Percentiles rank a stretch among this genome's conserved stretches.
phyloP scores from a whole-genome alignment of 371 early-diverging fungal species.

The Mucor racemosus region DNA sequence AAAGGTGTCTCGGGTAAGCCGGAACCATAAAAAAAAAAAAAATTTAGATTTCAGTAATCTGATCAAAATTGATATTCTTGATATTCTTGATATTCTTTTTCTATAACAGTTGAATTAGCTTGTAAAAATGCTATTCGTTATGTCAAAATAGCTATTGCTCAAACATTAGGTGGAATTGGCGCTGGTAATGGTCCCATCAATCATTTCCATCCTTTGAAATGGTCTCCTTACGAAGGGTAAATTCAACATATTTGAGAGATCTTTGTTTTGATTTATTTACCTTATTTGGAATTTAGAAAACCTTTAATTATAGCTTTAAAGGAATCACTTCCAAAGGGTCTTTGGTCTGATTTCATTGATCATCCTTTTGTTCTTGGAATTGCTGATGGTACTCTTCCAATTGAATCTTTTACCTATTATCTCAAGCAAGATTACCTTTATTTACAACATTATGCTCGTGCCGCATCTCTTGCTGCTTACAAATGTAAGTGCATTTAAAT shows the following conservation, averaged over 20 bases:
- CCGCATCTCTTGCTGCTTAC: slow-evolving; percentile 77
- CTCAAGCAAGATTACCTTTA: slow-evolving; percentile 86
- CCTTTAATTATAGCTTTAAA: slow-evolving; percentile 57
- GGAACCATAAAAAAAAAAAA: neutral
- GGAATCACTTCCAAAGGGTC: slow-evolving; percentile 38
- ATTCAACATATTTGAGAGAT: neutral
- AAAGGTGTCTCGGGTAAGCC: slow-evolving; percentile 57
- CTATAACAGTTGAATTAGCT: slow-evolving; percentile 45
- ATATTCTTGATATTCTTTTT: neutral
- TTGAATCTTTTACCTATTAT: slow-evolving; percentile 73
- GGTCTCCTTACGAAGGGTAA: slow-evolving; percentile 58
- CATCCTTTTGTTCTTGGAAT: slow-evolving; percentile 80
- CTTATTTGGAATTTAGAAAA: slow-evolving; percentile 33
- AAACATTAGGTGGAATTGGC: slow-evolving; percentile 58
- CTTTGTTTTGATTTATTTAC: too few relatives aligned
- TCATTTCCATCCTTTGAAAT: slow-evolving; percentile 65
- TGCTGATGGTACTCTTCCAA: slow-evolving; percentile 75
- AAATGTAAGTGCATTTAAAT: slow-evolving; percentile 53
- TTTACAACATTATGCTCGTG: slow-evolving; percentile 79
- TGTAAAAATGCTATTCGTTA: slow-evolving; percentile 56
- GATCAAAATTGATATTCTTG: neutral
- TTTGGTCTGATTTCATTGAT: slow-evolving; percentile 73
- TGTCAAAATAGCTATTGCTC: slow-evolving; percentile 62
- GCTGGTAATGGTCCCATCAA: slow-evolving; percentile 78
- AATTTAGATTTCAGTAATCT: neutral